Evolutionary conservation across 2,329 filamentous ascomycete species (phyloP), one percentile per base, ranked within the genome.

Genomic region (Pseudocercospora fuligena): DNA sequence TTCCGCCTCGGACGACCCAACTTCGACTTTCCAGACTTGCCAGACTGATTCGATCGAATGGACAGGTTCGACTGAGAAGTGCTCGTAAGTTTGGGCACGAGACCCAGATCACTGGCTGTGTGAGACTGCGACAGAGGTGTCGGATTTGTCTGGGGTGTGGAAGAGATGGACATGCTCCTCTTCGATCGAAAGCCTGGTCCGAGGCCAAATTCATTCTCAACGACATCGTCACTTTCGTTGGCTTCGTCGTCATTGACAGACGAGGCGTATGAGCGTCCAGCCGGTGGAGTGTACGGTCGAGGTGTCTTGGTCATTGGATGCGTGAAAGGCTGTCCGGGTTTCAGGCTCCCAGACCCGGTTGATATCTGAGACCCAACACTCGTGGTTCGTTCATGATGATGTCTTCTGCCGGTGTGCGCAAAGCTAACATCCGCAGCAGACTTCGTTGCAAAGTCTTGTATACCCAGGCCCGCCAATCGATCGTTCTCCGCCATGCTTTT

Each of bases 241-340:
- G 75, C 80, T 68, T 80, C 80, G 5, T 80, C 81, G 19, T 80
- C 77, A 21, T 81, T 77, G n/a, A 81, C 72, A 0, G 85, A 87
- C 1, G 79, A 79, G 25, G 85, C 81, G 59, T 82, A 81, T 1
- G 85, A 85, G 59, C 81, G 80, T 53, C 81, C 81, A 36, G 83
- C 76, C 23, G 85, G 84, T 46, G 85, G 84, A 3, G 84, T 86
- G 76, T 84, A 86, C 8, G 83, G 81, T 57, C 83, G 80, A 11
- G 85, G 85, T 3, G 82, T 83, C 71, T 86, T 86, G 61, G 85
- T 83, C 80, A 88, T 84, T 1, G 85, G 82, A 70, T 87, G 83
- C 60, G 86, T 78, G 72, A 86, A 87, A 40, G 84, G 81, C 31
- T 82, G 82, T 27, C 81, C 82, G 1, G 84, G 83, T 65, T 80